Evolutionary conservation across 1,284 basidiomycete genomes (phyloP).

Genomic region (Ceratorhiza oryzae-sativae): DNA sequence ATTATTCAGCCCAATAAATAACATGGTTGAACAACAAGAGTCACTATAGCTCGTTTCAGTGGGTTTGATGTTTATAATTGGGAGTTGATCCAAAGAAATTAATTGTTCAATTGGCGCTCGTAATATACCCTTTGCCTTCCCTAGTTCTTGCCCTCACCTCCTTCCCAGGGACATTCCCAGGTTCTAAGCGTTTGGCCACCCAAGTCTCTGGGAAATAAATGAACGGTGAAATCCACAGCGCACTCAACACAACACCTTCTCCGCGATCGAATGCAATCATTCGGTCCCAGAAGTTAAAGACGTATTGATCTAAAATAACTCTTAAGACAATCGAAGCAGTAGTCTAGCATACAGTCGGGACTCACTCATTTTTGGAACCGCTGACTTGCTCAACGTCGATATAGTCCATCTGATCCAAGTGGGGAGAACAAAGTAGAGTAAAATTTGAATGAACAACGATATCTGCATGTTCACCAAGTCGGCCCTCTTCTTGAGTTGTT

Average conservation of each 20-base stretch:
- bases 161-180: background rate
- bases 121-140: background rate
- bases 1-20: too few species aligned
- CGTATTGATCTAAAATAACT: background rate
- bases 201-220: background rate
- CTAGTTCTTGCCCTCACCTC: background rate
- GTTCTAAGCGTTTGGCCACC: background rate
- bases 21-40: too few species aligned
- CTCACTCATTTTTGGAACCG: background rate
- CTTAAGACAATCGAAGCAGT: background rate
- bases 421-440: background rate
- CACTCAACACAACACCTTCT: background rate
- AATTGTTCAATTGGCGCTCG: too few species aligned
- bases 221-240: background rate
- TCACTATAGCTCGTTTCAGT: too few species aligned
- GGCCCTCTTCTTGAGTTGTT: background rate
- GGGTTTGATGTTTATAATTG: too few species aligned
- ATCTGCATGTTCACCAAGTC: background rate
- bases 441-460: background rate
- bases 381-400: background rate
- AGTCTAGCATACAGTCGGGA: background rate
- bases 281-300: background rate
- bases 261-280: background rate
- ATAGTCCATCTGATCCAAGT: background rate
- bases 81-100: too few species aligned